Percentiles rank a stretch among this genome's conserved stretches.
Conservation (phyloP, 129 eudicot species). For the Deinandra increscens region DNA sequence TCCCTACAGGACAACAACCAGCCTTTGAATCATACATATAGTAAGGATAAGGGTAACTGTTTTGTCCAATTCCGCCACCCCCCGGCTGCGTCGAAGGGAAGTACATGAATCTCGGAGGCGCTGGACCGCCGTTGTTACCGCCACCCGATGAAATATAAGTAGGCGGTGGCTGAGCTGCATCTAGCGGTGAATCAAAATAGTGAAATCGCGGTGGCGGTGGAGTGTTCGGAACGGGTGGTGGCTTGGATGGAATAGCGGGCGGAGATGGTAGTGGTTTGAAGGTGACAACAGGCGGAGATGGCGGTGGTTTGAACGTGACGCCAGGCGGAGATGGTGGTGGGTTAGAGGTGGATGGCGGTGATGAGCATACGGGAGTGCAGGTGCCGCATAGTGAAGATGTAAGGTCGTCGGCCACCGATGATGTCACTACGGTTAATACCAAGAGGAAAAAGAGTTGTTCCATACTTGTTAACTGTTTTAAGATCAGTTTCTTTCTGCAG, state of each 20-base stretch:
- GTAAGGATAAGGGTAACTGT: slow-evolving; percentile 42
- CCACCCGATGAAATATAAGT: slow-evolving; percentile 28
- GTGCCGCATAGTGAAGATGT: slow-evolving; percentile 49
- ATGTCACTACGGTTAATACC: slow-evolving; percentile 17
- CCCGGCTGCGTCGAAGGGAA: slow-evolving; percentile 33
- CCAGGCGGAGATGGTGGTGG: slow-evolving; percentile 20
- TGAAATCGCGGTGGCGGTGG: slow-evolving; percentile 48
- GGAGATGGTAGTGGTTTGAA: slow-evolving; percentile 28
- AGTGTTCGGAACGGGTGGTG: slow-evolving; percentile 28
- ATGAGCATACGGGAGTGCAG: slow-evolving; percentile 69
- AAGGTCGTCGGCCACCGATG: slow-evolving; percentile 17
- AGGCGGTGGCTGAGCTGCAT: slow-evolving; percentile 41
- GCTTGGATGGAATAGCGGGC: too few relatives aligned
- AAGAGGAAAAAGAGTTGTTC: slow-evolving; percentile 22
- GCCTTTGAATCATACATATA: slow-evolving; percentile 51
- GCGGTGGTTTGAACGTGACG: slow-evolving; percentile 6
- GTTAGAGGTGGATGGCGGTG: slow-evolving; percentile 38
- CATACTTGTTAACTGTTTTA: slow-evolving; percentile 11
- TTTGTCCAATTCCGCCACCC: slow-evolving; percentile 27
- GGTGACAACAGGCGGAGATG: slow-evolving; percentile 35
- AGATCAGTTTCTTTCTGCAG: slow-evolving; percentile 17
- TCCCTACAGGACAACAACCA: slow-evolving; percentile 13
- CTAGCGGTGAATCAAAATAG: slow-evolving; percentile 31
- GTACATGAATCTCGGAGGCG: slow-evolving; percentile 39
- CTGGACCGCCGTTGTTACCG: slow-evolving; percentile 18